phyloP scores from a whole-genome alignment of 768 basidiomycete species.

The Macrolepiota fuliginosa region DNA sequence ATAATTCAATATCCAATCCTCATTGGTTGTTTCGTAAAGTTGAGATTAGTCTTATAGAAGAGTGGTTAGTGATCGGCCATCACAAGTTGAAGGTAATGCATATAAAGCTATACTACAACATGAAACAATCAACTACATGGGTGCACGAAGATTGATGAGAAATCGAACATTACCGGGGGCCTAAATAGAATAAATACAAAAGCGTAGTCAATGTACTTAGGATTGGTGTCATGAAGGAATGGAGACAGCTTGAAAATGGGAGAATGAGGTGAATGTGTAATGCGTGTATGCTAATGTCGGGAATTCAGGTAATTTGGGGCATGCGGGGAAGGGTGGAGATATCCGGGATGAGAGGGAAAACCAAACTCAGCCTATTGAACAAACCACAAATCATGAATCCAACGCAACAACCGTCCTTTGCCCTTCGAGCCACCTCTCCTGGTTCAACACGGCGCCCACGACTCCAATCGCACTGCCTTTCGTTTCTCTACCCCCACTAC shows the following conservation, averaged over 20 bases:
- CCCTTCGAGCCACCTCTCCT: conserved; percentile 13
- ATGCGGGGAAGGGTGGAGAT: background rate
- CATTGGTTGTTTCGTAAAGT: background rate
- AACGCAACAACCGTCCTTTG: conserved; percentile 6
- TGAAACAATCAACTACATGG: background rate
- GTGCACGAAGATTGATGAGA: background rate
- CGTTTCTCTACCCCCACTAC: conserved; percentile 21
- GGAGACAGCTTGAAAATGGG: too few species aligned
- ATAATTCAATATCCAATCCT: background rate
- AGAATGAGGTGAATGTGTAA: background rate
- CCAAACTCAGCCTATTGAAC: background rate
- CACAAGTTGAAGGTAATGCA: background rate
- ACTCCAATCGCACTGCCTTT: background rate
- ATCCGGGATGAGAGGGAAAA: background rate
- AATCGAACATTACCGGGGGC: conserved; percentile 1
- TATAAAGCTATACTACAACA: conserved; percentile 5
- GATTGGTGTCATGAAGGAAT: background rate
- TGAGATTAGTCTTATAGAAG: background rate
- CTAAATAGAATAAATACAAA: conserved; percentile 4
- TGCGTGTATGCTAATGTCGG: background rate
- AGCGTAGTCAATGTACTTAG: background rate
- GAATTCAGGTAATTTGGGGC: background rate
- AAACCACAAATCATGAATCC: background rate
- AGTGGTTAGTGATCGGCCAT: background rate
- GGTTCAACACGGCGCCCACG: conserved; percentile 6